phyloP scores from a whole-genome alignment of 2,329 filamentous ascomycete species.

The Helotiales sp. region DNA sequence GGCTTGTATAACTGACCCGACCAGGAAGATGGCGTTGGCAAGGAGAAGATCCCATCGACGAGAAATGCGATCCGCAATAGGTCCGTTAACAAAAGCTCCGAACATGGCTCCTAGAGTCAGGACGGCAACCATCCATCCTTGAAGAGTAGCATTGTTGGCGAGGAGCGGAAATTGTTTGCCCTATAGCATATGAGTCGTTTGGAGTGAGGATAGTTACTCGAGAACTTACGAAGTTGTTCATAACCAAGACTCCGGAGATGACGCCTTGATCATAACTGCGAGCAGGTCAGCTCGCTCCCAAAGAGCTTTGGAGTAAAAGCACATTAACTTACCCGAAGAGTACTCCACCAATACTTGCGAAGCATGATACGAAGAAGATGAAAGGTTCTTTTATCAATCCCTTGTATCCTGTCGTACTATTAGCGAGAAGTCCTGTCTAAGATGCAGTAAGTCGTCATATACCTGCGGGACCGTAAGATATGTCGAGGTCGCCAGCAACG shows the following conservation, averaged over 20 bases:
- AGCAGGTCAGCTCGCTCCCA: neutral
- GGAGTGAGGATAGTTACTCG: slow-evolving; percentile 16
- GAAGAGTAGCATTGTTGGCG: slow-evolving; percentile 40
- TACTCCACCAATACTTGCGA: slow-evolving; percentile 54
- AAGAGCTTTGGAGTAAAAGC: neutral
- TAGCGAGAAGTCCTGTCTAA: neutral
- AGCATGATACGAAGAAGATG: slow-evolving; percentile 55
- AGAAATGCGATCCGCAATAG: slow-evolving; percentile 65
- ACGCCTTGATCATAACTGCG: slow-evolving; percentile 70
- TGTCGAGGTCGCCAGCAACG: slow-evolving; percentile 12
- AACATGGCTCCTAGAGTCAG: slow-evolving; percentile 50
- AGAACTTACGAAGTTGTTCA: slow-evolving; percentile 46
- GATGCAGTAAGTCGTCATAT: neutral
- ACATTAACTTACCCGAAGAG: slow-evolving; percentile 4
- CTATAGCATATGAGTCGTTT: slow-evolving; percentile 9
- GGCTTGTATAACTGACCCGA: slow-evolving; percentile 68
- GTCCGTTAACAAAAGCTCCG: slow-evolving; percentile 67
- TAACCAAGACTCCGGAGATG: slow-evolving; percentile 64
- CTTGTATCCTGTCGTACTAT: slow-evolving; percentile 15
- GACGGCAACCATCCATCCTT: slow-evolving; percentile 17
- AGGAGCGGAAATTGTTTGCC: slow-evolving; percentile 42
- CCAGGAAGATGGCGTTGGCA: slow-evolving; percentile 62
- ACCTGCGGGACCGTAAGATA: slow-evolving; percentile 20
- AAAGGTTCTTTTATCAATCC: slow-evolving; percentile 18
- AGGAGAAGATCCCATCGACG: slow-evolving; percentile 68